Conservation (phyloP, 1,284 basidiomycete species). For the Agroathelia rolfsii region DNA sequence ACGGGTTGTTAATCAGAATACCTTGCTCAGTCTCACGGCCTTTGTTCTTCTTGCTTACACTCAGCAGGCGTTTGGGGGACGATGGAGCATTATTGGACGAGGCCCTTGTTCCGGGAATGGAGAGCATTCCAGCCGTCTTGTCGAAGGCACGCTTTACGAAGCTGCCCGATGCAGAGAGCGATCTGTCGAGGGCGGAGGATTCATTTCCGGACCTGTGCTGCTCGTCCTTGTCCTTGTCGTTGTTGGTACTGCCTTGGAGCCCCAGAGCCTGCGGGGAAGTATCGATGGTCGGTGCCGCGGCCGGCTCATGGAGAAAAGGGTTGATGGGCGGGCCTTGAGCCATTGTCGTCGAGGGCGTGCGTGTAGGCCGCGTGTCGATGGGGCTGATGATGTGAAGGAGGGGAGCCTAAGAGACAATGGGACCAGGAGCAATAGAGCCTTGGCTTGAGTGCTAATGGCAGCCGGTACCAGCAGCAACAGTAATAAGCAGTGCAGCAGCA, state of each 20-base stretch:
- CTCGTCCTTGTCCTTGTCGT: conserved; percentile 22
- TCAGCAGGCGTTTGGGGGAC: conserved; percentile 42
- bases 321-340: conserved; percentile 14
- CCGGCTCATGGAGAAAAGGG: conserved; percentile 14
- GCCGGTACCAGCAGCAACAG: too few species aligned
- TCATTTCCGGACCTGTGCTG: too few species aligned
- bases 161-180: conserved; percentile 33
- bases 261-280: conserved; percentile 9
- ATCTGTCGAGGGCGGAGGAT: too few species aligned
- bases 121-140: conserved; percentile 46
- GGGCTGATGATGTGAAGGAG: conserved; percentile 17
- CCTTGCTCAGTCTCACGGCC: conserved; percentile 32
- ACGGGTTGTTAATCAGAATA: too few species aligned
- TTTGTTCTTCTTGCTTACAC: conserved; percentile 43
- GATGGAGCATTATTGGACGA: conserved; percentile 19
- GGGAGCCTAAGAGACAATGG: too few species aligned
- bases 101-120: conserved; percentile 34
- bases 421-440: too few species aligned
- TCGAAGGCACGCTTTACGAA: conserved; percentile 33
- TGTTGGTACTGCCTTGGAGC: conserved; percentile 10
- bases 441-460: too few species aligned
- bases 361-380: conserved; percentile 11
- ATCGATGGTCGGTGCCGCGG: conserved; percentile 16
- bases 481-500: too few species aligned
- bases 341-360: conserved; percentile 11